Percentiles rank a stretch among this genome's conserved stretches.
phyloP scores from a whole-genome alignment of 176 grass and related monocot species.

The Ensete ventricosum region DNA sequence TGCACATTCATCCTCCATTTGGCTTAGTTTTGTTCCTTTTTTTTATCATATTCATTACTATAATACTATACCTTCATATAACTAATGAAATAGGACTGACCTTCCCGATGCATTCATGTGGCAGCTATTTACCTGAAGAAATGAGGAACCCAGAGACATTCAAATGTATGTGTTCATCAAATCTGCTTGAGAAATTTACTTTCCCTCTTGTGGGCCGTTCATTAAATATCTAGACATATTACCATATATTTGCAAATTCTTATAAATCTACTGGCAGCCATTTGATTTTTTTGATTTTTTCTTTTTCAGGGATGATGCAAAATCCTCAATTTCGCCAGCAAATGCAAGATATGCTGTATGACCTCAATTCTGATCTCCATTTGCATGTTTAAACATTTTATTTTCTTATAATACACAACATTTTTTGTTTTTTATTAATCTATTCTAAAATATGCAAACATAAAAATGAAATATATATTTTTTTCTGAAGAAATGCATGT shows the following conservation, averaged over 20 bases:
- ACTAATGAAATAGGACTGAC: constrained; percentile 6
- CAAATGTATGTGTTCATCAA: constrained; percentile 50
- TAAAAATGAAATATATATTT: not conserved
- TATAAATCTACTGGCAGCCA: not conserved
- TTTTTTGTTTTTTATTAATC: constrained; percentile 3
- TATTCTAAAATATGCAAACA: not conserved
- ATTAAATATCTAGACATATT: not conserved
- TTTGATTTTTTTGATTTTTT: not conserved
- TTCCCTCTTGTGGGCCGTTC: not conserved
- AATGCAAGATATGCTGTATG: constrained; percentile 92
- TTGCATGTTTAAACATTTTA: constrained; percentile 16
- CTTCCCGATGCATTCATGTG: constrained; percentile 15
- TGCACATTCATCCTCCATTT: not conserved
- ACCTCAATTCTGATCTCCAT: constrained; percentile 17
- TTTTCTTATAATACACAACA: not conserved
- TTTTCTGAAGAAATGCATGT: too few species aligned
- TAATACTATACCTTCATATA: not conserved
- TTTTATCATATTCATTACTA: constrained; percentile 3
- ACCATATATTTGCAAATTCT: too few species aligned
- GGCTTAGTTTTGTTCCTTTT: not conserved
- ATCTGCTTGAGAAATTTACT: not conserved
- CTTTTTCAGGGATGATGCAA: constrained; percentile 84
- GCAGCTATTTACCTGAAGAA: constrained; percentile 93
- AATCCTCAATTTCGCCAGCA: constrained; percentile 89
- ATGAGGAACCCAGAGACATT: constrained; percentile 89